Evolutionary conservation across 306 rosid genomes (phyloP).

Genomic region (Quercus aquifolioides): DNA sequence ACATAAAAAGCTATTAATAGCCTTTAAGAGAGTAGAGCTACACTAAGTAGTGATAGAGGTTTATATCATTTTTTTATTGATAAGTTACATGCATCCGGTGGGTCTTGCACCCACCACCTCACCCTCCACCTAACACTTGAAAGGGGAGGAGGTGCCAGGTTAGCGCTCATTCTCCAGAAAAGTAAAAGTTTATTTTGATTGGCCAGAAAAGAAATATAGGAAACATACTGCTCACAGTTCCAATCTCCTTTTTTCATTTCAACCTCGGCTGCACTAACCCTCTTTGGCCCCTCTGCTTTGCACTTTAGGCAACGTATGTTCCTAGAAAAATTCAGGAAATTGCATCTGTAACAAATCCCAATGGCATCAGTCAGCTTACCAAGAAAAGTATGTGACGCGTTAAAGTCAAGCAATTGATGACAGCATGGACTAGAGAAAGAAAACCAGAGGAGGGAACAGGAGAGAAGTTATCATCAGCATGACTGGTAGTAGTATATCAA

Average conservation of each 20-base stretch:
- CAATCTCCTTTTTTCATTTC: conserved; percentile 89
- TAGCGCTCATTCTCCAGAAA: background rate
- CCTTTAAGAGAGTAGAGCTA: background rate
- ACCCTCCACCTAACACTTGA: no score
- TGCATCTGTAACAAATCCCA: conserved; percentile 62
- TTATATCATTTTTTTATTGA: no score
- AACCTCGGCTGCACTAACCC: conserved; percentile 16
- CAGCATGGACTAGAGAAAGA: background rate
- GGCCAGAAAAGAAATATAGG: background rate
- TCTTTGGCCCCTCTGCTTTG: conserved; percentile 55
- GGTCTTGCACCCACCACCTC: no score
- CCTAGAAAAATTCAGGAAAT: conserved; percentile 76
- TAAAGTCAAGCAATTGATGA: conserved; percentile 17
- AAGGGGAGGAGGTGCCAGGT: no score
- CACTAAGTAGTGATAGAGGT: background rate
- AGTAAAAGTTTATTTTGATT: background rate
- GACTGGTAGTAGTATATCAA: background rate
- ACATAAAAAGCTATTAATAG: background rate
- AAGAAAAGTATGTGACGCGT: background rate
- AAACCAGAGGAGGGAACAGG: background rate
- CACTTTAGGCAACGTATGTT: conserved; percentile 70
- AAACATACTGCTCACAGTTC: conserved; percentile 70
- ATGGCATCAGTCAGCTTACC: conserved; percentile 22
- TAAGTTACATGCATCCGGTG: no score
- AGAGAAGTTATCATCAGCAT: background rate